These are phyloP conservation scores for Blumeriella jaapii DNA, from an alignment of 2,329 filamentous ascomycete species.

Conservation along the genomic window DNA sequence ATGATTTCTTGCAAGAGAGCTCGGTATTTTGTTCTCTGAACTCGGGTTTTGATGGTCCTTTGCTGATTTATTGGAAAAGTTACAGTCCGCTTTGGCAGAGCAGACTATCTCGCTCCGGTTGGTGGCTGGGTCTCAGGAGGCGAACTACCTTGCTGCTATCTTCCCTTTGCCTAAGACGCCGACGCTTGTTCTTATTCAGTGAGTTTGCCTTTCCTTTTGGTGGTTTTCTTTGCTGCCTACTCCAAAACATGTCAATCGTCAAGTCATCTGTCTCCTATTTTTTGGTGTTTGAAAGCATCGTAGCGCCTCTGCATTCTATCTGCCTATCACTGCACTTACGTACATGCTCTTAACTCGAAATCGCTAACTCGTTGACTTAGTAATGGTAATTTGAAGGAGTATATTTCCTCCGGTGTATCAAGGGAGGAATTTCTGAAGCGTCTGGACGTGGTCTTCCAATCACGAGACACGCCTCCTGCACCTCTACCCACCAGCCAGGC, in stretches of 20 bases:
- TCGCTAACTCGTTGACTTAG: constrained; percentile 28
- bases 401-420: constrained; percentile 52
- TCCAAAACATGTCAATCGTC: too few relatives aligned
- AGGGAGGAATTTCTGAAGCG: constrained; percentile 56
- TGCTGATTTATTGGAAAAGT: constrained; percentile 30
- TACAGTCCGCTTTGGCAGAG: constrained; percentile 43
- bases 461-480: constrained; percentile 7
- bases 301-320: too few relatives aligned
- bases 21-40: constrained; percentile 33
- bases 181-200: constrained; percentile 68
- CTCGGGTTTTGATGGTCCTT: background rate
- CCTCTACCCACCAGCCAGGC: constrained; percentile 1
- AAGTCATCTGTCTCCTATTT: too few relatives aligned
- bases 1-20: constrained; percentile 49
- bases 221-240: too few relatives aligned
- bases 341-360: background rate
- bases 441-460: constrained; percentile 32
- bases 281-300: too few relatives aligned
- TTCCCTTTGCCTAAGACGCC: constrained; percentile 73
- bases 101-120: constrained; percentile 62
- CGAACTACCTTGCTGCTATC: constrained; percentile 69
- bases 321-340: too few relatives aligned
- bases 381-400: constrained; percentile 67
- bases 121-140: constrained; percentile 63
- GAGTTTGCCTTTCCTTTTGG: constrained; percentile 23